Conservation (phyloP, 805 yeast genomes). For the Yamadazyma insecticola region DNA sequence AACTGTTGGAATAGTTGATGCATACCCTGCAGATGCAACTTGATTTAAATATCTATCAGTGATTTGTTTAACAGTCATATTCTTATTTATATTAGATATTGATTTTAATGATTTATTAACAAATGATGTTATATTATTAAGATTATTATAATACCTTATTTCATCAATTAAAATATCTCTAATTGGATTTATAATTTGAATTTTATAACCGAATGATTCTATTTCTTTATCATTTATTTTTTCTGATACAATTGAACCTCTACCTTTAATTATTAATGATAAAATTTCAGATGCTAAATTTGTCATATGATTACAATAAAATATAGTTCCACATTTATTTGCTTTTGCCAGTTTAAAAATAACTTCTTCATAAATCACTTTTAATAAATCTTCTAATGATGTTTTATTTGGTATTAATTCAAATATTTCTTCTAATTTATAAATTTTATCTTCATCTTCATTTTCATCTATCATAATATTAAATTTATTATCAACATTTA, state of each 20-base stretch:
- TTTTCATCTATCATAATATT: constrained; percentile 5
- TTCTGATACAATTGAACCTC: constrained; percentile 65
- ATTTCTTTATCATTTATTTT: constrained; percentile 42
- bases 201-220: no score
- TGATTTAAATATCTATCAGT: constrained; percentile 65
- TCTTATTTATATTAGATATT: constrained; percentile 48
- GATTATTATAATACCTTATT: constrained; percentile 48
- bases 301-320: constrained; percentile 80
- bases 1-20: constrained; percentile 88
- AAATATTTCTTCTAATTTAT: constrained; percentile 30
- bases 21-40: constrained; percentile 69
- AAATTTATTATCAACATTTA: constrained; percentile 9
- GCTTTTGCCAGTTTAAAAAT: constrained; percentile 43
- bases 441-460: constrained; percentile 6
- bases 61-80: constrained; percentile 78
- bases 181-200: constrained; percentile 62
- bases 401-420: constrained; percentile 48
- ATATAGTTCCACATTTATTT: constrained; percentile 47
- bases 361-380: constrained; percentile 44
- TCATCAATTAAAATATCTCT: constrained; percentile 74
- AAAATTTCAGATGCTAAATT: constrained; percentile 75
- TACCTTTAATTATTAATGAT: constrained; percentile 76
- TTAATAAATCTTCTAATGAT: constrained; percentile 58
- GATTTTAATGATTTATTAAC: constrained; percentile 11
- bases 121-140: constrained; percentile 36